Conservation (phyloP, 2,329 filamentous ascomycete genomes). For the Penicillium aurantiogriseum region DNA sequence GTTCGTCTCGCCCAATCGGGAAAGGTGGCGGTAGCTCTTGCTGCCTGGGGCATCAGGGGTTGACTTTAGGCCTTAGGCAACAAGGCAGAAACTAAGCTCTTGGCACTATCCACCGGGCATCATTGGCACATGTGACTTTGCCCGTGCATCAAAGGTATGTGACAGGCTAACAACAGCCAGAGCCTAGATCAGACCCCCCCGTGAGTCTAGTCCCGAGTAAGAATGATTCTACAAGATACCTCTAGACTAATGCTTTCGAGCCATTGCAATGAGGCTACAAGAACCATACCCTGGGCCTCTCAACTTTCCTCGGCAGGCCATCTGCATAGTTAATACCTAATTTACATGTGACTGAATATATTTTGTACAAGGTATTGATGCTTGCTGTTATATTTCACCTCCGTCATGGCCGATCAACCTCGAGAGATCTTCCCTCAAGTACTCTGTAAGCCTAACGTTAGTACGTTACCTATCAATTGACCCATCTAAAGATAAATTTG, state of each 20-base stretch:
- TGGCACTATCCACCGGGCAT: neutral
- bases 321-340: neutral
- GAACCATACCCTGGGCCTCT: neutral
- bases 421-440: neutral
- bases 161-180: neutral
- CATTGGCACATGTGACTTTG: neutral
- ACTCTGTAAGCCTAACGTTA: neutral
- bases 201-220: no score
- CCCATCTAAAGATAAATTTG: neutral
- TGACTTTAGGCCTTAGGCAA: neutral
- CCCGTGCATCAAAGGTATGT: neutral
- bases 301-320: neutral
- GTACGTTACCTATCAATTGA: neutral
- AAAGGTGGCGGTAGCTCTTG: constrained; percentile 22
- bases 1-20: constrained; percentile 22
- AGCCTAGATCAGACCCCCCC: neutral
- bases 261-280: neutral
- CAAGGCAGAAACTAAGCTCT: neutral
- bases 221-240: neutral
- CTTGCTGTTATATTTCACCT: neutral
- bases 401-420: neutral
- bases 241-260: neutral
- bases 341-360: neutral
- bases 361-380: neutral
- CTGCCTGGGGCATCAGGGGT: constrained; percentile 20